Conservation (phyloP, 1,139 yeast species). For the Geotrichum citri-aurantii region DNA sequence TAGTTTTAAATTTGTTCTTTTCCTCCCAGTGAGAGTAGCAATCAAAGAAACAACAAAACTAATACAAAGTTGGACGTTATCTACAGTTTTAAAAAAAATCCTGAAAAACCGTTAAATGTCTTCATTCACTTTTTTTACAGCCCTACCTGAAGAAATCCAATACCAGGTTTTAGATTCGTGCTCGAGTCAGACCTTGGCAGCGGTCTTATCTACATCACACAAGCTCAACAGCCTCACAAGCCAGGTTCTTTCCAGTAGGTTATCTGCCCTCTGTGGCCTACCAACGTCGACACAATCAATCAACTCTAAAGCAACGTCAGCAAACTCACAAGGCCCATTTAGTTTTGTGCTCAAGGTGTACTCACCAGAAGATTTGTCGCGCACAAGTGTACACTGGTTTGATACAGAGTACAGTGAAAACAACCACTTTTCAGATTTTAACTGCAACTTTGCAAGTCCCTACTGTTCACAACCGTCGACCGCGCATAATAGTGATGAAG, state of each 20-base stretch:
- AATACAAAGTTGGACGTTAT: too few species aligned
- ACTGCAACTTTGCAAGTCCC: conserved; percentile 17
- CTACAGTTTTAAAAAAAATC: too few species aligned
- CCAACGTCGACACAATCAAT: conserved; percentile 7
- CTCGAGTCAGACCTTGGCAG: not conserved
- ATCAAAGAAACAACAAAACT: not conserved
- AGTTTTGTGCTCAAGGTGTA: conserved; percentile 14
- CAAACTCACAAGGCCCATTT: not conserved
- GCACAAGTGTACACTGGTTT: conserved; percentile 16
- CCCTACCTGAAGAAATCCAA: not conserved
- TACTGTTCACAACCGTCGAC: conserved; percentile 20
- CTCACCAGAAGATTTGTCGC: conserved; percentile 18
- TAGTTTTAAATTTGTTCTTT: not conserved
- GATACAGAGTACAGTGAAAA: conserved; percentile 20
- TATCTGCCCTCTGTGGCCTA: conserved; percentile 15
- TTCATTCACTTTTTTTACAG: not conserved
- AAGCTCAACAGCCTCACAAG: conserved; percentile 20
- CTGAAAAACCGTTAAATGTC: not conserved
- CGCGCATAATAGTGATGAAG: conserved; percentile 16
- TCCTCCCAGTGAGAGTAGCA: not conserved
- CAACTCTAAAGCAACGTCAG: not conserved
- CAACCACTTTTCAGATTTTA: conserved; percentile 17
- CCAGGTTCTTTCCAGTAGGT: conserved; percentile 18
- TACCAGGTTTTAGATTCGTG: not conserved
- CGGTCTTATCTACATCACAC: not conserved